These are phyloP conservation scores for Candida boleticola DNA, from an alignment of 805 yeast genomes.

Conservation along the genomic window DNA sequence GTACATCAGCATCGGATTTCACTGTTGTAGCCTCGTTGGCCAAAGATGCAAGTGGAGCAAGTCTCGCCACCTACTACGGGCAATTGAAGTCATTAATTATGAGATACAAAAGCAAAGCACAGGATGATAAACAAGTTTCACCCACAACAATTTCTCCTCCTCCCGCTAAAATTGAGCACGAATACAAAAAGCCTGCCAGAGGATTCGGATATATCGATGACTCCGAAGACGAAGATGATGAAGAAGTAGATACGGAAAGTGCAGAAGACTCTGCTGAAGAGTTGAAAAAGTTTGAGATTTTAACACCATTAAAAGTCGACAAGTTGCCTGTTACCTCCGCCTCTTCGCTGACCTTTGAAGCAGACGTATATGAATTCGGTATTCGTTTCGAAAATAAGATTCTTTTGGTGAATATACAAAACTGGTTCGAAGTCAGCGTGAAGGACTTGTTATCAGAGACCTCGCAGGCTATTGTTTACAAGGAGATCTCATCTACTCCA, in stretches of 20 bases:
- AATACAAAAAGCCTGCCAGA: slow-evolving; percentile 17
- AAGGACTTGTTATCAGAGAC: too few species aligned
- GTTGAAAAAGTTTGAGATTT: slow-evolving; percentile 9
- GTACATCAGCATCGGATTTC: background rate
- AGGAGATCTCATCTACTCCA: background rate
- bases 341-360: background rate
- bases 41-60: slow-evolving; percentile 7
- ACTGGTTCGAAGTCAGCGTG: background rate
- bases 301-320: slow-evolving; percentile 8
- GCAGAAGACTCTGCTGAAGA: slow-evolving; percentile 12
- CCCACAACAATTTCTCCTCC: background rate
- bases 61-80: slow-evolving; percentile 14
- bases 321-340: background rate
- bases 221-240: slow-evolving; percentile 7
- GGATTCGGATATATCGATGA: slow-evolving; percentile 31
- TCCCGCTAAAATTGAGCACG: background rate
- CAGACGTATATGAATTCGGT: background rate
- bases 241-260: slow-evolving; percentile 4
- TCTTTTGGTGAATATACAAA: background rate
- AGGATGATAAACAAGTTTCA: background rate
- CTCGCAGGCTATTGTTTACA: background rate
- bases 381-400: background rate
- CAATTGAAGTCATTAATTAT: slow-evolving; percentile 30
- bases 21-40: background rate
- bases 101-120: slow-evolving; percentile 10